A percentile compares a stretch with the other conserved stretches of the same genome.
These are phyloP conservation scores for Colletotrichum musae DNA, from an alignment of 2,329 filamentous ascomycete genomes.

Conservation along the genomic window DNA sequence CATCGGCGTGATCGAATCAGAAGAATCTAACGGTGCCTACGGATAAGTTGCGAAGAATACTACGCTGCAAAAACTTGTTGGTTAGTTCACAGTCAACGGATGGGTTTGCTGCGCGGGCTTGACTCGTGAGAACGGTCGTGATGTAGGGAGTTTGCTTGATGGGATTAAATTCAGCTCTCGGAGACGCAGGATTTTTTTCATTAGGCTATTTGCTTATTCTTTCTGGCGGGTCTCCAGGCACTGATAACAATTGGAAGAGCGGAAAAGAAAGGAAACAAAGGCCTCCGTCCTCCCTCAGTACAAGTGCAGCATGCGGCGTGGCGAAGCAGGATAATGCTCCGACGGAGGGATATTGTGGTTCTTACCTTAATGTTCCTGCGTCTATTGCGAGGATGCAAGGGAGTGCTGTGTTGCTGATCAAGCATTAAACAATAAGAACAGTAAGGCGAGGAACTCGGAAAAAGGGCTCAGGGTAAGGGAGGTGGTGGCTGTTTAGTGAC, in stretches of 20 bases:
- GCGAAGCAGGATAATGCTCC: background rate
- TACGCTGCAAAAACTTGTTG: background rate
- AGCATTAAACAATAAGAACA: no score
- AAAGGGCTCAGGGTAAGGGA: background rate
- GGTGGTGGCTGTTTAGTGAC: background rate
- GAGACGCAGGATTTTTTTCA: no score
- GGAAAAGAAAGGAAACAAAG: no score
- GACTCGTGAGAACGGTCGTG: no score
- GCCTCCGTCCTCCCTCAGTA: background rate
- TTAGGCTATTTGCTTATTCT: no score
- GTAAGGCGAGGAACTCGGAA: background rate
- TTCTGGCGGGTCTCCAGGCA: no score
- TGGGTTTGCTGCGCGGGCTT: no score
- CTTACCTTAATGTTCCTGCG: background rate
- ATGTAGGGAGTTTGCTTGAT: no score
- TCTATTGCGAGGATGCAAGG: background rate
- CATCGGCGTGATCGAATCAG: background rate
- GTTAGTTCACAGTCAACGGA: no score
- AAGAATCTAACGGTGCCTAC: background rate
- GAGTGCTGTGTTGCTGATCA: background rate
- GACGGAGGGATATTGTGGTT: background rate
- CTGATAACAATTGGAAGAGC: no score
- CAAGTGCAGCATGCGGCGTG: background rate
- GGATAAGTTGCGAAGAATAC: no score
- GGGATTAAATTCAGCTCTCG: no score